These are phyloP conservation scores for Fusarium sp. DNA, from an alignment of 2,329 filamentous ascomycete species.

Conservation along the genomic window DNA sequence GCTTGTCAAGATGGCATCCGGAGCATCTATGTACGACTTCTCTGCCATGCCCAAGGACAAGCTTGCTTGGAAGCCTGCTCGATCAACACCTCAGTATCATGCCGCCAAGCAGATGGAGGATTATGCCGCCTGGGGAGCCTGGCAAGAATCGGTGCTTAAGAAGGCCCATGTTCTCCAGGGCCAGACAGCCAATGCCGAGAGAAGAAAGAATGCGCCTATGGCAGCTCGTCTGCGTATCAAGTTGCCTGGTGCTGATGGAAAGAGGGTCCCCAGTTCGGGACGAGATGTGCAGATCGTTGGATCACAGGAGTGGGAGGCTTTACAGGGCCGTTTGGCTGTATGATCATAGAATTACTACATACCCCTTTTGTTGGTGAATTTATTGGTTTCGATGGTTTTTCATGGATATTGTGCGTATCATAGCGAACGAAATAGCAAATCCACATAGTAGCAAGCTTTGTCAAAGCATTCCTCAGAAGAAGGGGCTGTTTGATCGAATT, in stretches of 20 bases:
- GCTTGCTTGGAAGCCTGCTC: slow-evolving; percentile 74
- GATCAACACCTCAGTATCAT: slow-evolving; percentile 73
- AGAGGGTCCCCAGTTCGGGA: slow-evolving; percentile 54
- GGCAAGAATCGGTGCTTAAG: slow-evolving; percentile 66
- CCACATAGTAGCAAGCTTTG: slow-evolving; percentile 31
- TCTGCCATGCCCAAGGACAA: slow-evolving; percentile 67
- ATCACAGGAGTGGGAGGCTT: slow-evolving; percentile 66
- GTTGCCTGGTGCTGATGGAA: slow-evolving; percentile 61
- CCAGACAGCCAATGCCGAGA: slow-evolving; percentile 38
- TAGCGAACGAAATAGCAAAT: slow-evolving; percentile 27
- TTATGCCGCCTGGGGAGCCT: slow-evolving; percentile 70
- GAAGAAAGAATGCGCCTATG: slow-evolving; percentile 48
- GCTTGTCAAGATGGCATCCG: slow-evolving; percentile 70
- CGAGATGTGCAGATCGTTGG: slow-evolving; percentile 64
- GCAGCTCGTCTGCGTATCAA: slow-evolving; percentile 64
- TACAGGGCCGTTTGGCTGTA: slow-evolving; percentile 57
- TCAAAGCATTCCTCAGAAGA: slow-evolving; percentile 10
- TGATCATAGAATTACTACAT: slow-evolving; percentile 47
- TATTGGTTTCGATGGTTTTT: slow-evolving; percentile 17
- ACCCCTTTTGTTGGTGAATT: slow-evolving; percentile 40
- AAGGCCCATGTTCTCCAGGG: slow-evolving; percentile 60
- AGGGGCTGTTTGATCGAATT: slow-evolving; percentile 25
- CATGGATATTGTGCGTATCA: slow-evolving; percentile 32
- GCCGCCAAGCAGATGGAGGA: slow-evolving; percentile 74
- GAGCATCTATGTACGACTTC: slow-evolving; percentile 71